A percentile compares a stretch with the other conserved stretches of the same genome.
phyloP scores from a whole-genome alignment of 805 yeast genomes.

The Suhomyces kilbournensis region DNA sequence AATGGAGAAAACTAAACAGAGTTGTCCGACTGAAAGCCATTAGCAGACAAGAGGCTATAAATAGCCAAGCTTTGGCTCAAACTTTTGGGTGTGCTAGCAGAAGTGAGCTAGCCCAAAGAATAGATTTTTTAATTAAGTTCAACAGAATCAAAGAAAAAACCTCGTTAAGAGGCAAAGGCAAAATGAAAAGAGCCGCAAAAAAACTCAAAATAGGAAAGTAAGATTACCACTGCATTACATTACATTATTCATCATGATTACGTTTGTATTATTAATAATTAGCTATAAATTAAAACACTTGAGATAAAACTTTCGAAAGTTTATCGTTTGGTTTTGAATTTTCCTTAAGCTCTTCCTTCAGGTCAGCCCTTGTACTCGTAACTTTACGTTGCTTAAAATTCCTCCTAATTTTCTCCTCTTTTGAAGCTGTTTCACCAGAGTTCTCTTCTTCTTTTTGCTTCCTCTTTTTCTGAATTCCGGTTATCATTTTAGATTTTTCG shows the following conservation, averaged over 20 bases:
- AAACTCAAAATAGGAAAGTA: neutral
- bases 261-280: neutral
- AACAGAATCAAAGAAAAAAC: constrained; percentile 1
- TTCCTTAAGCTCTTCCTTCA: constrained; percentile 45
- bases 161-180: neutral
- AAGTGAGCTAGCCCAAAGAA: constrained; percentile 30
- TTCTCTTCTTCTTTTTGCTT: constrained; percentile 20
- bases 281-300: constrained; percentile 41
- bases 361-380: constrained; percentile 64
- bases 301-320: constrained; percentile 49
- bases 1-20: constrained; percentile 32
- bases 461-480: constrained; percentile 57
- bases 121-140: constrained; percentile 21
- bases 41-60: constrained; percentile 24
- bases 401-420: constrained; percentile 45
- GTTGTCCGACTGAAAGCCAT: constrained; percentile 27
- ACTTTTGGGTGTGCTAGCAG: constrained; percentile 25
- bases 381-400: constrained; percentile 70
- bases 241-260: neutral
- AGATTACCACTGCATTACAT: neutral
- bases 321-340: constrained; percentile 38
- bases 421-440: constrained; percentile 21
- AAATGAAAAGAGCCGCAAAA: neutral
- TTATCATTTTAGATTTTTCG: constrained; percentile 79
- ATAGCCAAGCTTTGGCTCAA: constrained; percentile 24